phyloP scores from a whole-genome alignment of 1,284 basidiomycete genomes.

The Amylostereum areolatum region DNA sequence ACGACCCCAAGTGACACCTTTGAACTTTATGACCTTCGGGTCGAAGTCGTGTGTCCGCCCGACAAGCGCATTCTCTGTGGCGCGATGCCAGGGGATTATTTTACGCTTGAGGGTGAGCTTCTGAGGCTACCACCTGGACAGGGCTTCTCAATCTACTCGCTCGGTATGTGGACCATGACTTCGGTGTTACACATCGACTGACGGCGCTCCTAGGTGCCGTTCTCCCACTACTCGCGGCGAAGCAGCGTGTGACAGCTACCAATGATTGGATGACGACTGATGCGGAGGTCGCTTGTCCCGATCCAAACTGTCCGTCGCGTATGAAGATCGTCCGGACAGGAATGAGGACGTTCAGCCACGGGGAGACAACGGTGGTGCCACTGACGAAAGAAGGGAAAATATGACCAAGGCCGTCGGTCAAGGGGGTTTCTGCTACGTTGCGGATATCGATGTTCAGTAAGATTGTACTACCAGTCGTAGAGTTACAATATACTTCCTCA shows the following conservation, averaged over 20 bases:
- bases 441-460: too few relatives aligned
- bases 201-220: constrained; percentile 38
- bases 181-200: background rate
- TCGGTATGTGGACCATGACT: constrained; percentile 31
- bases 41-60: constrained; percentile 52
- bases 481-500: too few relatives aligned
- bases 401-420: background rate
- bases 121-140: constrained; percentile 50
- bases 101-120: constrained; percentile 58
- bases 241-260: constrained; percentile 45
- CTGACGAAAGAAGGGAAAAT: constrained; percentile 14
- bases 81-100: constrained; percentile 56
- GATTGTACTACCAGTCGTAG: too few relatives aligned
- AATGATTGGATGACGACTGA: constrained; percentile 69
- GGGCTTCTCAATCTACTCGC: constrained; percentile 62
- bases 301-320: constrained; percentile 54
- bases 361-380: constrained; percentile 46
- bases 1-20: constrained; percentile 31
- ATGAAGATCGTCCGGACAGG: constrained; percentile 46
- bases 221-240: constrained; percentile 56
- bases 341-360: constrained; percentile 45
- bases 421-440: too few relatives aligned
- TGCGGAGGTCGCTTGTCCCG: constrained; percentile 56
- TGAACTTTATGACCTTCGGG: constrained; percentile 51
- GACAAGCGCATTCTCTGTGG: constrained; percentile 51